phyloP scores from a whole-genome alignment of 306 rosid species.

The Malus asiatica region DNA sequence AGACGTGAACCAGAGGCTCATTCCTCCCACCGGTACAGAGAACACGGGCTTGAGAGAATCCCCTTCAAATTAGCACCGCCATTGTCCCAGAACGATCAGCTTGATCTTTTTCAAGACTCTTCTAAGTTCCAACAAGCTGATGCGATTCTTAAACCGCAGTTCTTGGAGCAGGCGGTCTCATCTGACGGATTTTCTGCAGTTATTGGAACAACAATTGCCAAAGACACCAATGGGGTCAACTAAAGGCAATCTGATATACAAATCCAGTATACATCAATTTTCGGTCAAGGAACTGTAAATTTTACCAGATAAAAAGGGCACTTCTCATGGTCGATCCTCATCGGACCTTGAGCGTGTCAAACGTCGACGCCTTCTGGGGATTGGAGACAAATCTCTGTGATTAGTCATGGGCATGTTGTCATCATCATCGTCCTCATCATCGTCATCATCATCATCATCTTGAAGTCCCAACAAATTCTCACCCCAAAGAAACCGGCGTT shows the following conservation, averaged over 20 bases:
- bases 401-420: conserved; percentile 36
- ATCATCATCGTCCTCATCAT: conserved; percentile 21
- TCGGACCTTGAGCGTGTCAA: conserved; percentile 56
- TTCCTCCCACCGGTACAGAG: neutral
- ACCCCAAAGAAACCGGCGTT: conserved; percentile 71
- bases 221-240: conserved; percentile 37
- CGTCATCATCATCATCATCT: conserved; percentile 22
- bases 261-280: conserved; percentile 16
- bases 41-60: neutral
- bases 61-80: neutral
- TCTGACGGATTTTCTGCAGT: conserved; percentile 17
- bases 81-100: neutral
- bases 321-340: conserved; percentile 45
- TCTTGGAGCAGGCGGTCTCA: conserved; percentile 9
- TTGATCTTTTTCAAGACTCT: neutral
- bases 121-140: conserved; percentile 10
- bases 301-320: conserved; percentile 38
- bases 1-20: neutral
- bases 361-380: conserved; percentile 76
- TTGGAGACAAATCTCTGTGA: conserved; percentile 44
- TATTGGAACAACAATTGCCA: conserved; percentile 32
- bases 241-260: conserved; percentile 14
- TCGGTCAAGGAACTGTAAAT: conserved; percentile 19
- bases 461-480: conserved; percentile 71
- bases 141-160: conserved; percentile 13